Percentiles rank a stretch among this genome's conserved stretches.
These are phyloP conservation scores for Cicer chorassanicum DNA, from an alignment of 306 rosid genomes.

Conservation along the genomic window DNA sequence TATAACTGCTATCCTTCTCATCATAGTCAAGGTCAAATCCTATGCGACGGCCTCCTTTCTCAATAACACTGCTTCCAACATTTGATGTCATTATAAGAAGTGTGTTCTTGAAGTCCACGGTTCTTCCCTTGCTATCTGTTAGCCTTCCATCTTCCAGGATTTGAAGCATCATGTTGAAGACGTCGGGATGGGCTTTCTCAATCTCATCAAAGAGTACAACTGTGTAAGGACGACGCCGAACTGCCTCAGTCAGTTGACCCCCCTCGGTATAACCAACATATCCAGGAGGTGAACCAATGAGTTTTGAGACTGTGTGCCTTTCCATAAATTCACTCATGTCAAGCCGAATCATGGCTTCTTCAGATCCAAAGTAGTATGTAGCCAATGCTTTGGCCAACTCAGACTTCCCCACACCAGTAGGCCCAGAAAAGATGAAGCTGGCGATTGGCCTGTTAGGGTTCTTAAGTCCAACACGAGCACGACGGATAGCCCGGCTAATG, in stretches of 20 bases:
- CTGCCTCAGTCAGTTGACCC: slow-evolving; percentile 97
- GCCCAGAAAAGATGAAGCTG: slow-evolving; percentile 96
- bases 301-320: slow-evolving; percentile 92
- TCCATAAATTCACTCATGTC: slow-evolving; percentile 99
- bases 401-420: slow-evolving; percentile 98
- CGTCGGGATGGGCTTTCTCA: slow-evolving; percentile 98
- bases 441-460: slow-evolving; percentile 97
- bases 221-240: slow-evolving; percentile 93
- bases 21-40: slow-evolving; percentile 92
- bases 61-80: slow-evolving; percentile 95
- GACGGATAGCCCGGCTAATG: slow-evolving; percentile 89
- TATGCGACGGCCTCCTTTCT: slow-evolving; percentile 89
- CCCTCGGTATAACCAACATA: slow-evolving; percentile 97
- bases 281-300: slow-evolving; percentile 97
- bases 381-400: slow-evolving; percentile 93
- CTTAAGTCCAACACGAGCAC: slow-evolving; percentile 95
- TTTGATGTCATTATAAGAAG: slow-evolving; percentile 96
- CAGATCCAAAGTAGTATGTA: slow-evolving; percentile 92
- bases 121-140: slow-evolving; percentile 95
- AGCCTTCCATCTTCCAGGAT: slow-evolving; percentile 94
- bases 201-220: slow-evolving; percentile 94
- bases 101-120: slow-evolving; percentile 95
- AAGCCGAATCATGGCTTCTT: slow-evolving; percentile 96
- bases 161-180: slow-evolving; percentile 98
- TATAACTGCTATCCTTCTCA: slow-evolving; percentile 91